These are phyloP conservation scores for Trichosporon faecale DNA, from an alignment of 1,284 basidiomycete genomes.

Conservation along the genomic window DNA sequence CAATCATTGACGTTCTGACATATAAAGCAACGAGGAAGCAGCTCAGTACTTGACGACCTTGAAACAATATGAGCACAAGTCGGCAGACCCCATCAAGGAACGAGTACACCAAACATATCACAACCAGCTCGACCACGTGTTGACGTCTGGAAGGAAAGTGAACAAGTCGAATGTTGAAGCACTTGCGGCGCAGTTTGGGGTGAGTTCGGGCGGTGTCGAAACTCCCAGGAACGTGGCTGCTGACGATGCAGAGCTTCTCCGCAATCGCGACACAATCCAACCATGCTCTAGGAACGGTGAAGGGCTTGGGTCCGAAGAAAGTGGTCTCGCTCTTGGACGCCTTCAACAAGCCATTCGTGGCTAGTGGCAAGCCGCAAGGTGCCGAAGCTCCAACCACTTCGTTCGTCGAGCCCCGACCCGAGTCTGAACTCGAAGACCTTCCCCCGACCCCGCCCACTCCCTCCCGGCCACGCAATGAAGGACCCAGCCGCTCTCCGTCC, in stretches of 20 bases:
- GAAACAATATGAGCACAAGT: constrained; percentile 90
- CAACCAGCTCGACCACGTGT: constrained; percentile 73
- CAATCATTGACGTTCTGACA: neutral
- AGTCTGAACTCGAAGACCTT: neutral
- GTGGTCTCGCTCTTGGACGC: constrained; percentile 63
- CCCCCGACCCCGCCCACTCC: constrained; percentile 15
- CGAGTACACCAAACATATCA: constrained; percentile 83
- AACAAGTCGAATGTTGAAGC: constrained; percentile 98
- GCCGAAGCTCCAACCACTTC: neutral
- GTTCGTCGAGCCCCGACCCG: neutral
- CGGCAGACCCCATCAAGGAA: constrained; percentile 91
- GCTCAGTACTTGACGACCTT: constrained; percentile 86
- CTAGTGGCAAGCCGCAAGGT: constrained; percentile 27
- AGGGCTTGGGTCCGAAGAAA: constrained; percentile 93
- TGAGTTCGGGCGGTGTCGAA: constrained; percentile 55
- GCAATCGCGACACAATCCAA: constrained; percentile 69
- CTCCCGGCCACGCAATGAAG: neutral
- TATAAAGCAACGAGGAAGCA: constrained; percentile 75
- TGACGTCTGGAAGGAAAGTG: constrained; percentile 87
- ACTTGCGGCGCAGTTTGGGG: constrained; percentile 85
- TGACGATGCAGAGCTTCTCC: constrained; percentile 64
- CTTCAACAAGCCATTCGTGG: constrained; percentile 55
- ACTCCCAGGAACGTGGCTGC: neutral
- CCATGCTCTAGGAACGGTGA: constrained; percentile 74
- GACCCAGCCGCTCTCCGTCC: constrained; percentile 18